Conservation (phyloP, 2,329 filamentous ascomycete species). For the Trichoderma hamatum region DNA sequence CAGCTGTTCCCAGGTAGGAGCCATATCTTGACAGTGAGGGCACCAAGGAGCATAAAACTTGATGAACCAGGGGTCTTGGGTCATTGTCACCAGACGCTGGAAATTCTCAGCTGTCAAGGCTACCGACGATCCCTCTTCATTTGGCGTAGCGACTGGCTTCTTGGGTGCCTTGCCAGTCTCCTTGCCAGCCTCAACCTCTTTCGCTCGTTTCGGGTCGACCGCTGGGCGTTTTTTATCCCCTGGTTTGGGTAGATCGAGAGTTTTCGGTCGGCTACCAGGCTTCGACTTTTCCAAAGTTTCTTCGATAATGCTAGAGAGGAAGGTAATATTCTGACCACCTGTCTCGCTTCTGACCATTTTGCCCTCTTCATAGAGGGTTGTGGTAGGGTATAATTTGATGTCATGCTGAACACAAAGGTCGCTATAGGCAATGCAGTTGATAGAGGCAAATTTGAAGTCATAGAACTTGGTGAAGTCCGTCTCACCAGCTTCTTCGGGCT, state of each 20-base stretch:
- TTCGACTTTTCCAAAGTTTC: slow-evolving; percentile 73
- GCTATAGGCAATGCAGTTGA: slow-evolving; percentile 84
- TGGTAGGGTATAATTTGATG: slow-evolving; percentile 73
- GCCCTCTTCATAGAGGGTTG: slow-evolving; percentile 80
- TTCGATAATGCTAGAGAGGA: slow-evolving; percentile 73
- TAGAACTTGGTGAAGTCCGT: slow-evolving; percentile 77
- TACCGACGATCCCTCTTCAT: slow-evolving; percentile 74
- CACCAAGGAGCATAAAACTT: slow-evolving; percentile 99
- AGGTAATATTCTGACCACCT: slow-evolving; percentile 68
- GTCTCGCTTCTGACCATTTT: slow-evolving; percentile 63
- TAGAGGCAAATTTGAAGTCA: slow-evolving; percentile 80
- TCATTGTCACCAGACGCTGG: slow-evolving; percentile 80
- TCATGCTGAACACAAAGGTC: slow-evolving; percentile 73
- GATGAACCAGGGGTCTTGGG: slow-evolving; percentile 93
- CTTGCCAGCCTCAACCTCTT: slow-evolving; percentile 36
- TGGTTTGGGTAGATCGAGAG: slow-evolving; percentile 69
- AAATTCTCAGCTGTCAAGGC: slow-evolving; percentile 82
- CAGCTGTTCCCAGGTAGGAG: slow-evolving; percentile 85
- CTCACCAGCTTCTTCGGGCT: slow-evolving; percentile 62
- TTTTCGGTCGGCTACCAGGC: slow-evolving; percentile 76
- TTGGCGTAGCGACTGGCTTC: slow-evolving; percentile 60
- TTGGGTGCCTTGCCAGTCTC: slow-evolving; percentile 48
- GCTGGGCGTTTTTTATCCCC: slow-evolving; percentile 58
- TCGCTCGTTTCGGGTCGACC: slow-evolving; percentile 5
- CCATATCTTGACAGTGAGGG: slow-evolving; percentile 90